Evolutionary conservation across 2,329 filamentous ascomycete genomes (phyloP), one percentile per base, ranked within the genome.

Genomic region (Lecanosticta acicola): DNA sequence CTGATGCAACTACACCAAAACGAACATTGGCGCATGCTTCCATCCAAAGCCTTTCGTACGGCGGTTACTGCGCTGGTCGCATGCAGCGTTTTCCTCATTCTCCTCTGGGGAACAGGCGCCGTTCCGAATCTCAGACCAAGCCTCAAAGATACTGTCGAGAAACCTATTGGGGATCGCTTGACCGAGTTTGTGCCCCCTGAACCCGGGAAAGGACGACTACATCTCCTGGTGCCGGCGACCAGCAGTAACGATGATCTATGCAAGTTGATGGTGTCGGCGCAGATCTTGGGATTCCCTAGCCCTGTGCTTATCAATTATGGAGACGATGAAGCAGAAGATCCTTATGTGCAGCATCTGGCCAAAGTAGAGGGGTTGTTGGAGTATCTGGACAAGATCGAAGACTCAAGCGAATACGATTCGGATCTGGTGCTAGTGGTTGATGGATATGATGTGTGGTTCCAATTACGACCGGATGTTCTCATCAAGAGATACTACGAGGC

Each of bases 381-480:
- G 7, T 79, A 75, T 46, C 63, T 81, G 20, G 53, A 59, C 14
- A 48, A 47, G 16, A 38, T 58, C 32, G 49, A 56, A 48, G 19
- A 26, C 7, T 66, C 69, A 10, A 67, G 70, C 39, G 67, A 65
- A 21, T 70, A 70, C 29, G 59, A 70, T n/a, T 69, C 77, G 14
- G 83, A 86, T 60, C 64, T 86, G 14, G 73, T 83, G 10, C 65
- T 85, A 44, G 71, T 85, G 40, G 72, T 81, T 3, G 81, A 85
- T 60, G 80, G 77, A 1, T 73, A 78, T 58, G 79, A 85, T 46
- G 71, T 78, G 1, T 79, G 80, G 66, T 78, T 84, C 51, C 83
- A 85, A 59, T 69, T 85, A 1, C 80, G 80, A 0, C 74, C 78
- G 3, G 75, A 83, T 34, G 70, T 83, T 13, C 66, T 85, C 47